A percentile compares a stretch with the other conserved stretches of the same genome.
Evolutionary conservation across 257 asterid species (phyloP).

Genomic region (Penstemon newberryi): DNA sequence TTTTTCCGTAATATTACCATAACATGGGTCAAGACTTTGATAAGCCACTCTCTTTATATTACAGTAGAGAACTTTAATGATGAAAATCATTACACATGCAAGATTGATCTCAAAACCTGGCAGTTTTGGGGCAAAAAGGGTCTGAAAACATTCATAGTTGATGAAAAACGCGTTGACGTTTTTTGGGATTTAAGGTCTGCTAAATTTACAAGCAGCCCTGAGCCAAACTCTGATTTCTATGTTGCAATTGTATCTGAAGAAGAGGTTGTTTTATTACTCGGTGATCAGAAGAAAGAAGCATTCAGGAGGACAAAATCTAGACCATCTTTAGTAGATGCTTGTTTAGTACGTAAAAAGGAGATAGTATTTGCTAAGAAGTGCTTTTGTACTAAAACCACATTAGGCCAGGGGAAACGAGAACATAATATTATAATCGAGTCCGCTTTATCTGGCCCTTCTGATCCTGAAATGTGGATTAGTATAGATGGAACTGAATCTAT

Average conservation of each 20-base stretch:
- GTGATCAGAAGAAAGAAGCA: conserved; percentile 78
- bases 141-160: conserved; percentile 57
- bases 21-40: conserved; percentile 71
- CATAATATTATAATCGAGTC: conserved; percentile 69
- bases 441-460: conserved; percentile 44
- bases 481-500: conserved; percentile 65
- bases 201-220: conserved; percentile 55
- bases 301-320: conserved; percentile 50
- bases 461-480: conserved; percentile 88
- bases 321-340: conserved; percentile 43
- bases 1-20: conserved; percentile 40
- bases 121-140: conserved; percentile 94
- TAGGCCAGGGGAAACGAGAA: conserved; percentile 63
- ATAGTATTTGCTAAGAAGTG: conserved; percentile 66
- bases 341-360: conserved; percentile 67
- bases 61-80: conserved; percentile 46
- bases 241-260: conserved; percentile 65
- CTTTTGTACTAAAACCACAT: conserved; percentile 61
- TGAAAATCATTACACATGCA: conserved; percentile 59
- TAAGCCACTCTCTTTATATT: conserved; percentile 62
- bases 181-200: conserved; percentile 81
- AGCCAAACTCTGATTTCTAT: conserved; percentile 67
- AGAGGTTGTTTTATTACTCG: conserved; percentile 59
- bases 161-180: conserved; percentile 59
- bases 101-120: conserved; percentile 87